Base-by-base conservation (phyloP, 1,284 basidiomycete genomes). In the Golubevia sp. region DNA sequence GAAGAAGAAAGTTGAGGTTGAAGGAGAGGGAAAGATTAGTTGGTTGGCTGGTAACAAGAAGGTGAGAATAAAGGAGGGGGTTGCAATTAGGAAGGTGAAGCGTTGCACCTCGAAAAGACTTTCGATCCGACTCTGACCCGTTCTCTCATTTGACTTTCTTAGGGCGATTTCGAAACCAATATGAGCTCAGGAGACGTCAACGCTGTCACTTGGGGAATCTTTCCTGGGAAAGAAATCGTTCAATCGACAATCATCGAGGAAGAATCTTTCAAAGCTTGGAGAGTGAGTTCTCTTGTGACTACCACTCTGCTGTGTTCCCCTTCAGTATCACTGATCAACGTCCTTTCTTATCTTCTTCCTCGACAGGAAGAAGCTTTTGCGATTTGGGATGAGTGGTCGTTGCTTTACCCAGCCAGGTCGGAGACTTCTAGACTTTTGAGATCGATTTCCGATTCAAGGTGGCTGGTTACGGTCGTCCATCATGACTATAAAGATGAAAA, bases 371-470 rank as follows among this genome's bases (percentile, higher is more conserved):
- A 99, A 84, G 96, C 94, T 0, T 99, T 97, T 81, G 91, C 90
- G 6, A 96, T 97, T 68, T 99, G 96, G 96, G 87, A 88, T 1
- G 92, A 96, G 73, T 99, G 97, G 96, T 91, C 93, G 20, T 88
- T 90, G 24, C 90, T 93, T 66, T 97, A 94, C 81, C 88, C 91
- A 0, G 90, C 91, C 1, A 86, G 84, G 6, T 94, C 94, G 0
- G 85, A 87, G 5, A 91, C 94, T 62, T 88, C 93, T 58, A 85
- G 86, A 58, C 79, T 95, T 23, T 86, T 99, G 24, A 90, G 95
- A 60, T 72, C 84, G 5, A 88, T 98, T 27, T 86, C 89, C 58
- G 87, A 91, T 59, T 86, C 89, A 59, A 88, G 92, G 62, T 99
- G 96, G 95, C 86, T 99, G 59, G 90, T 99, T 68, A 97, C 90